Evolutionary conservation across 345 rosid species (phyloP).

Genomic region (Mercurialis annua): DNA sequence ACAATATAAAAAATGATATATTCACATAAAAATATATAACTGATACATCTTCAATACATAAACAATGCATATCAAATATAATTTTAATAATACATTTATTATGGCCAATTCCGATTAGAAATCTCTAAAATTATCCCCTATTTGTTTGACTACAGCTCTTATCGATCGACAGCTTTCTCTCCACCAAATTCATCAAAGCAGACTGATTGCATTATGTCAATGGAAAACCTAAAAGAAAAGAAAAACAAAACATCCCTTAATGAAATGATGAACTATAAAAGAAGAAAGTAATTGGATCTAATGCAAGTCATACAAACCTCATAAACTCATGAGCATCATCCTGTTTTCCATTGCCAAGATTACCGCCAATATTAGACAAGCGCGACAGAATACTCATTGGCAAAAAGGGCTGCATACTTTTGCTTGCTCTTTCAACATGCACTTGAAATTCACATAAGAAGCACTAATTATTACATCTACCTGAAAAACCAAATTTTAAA

Average conservation of each 20-base stretch:
- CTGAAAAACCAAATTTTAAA: constrained; percentile 43
- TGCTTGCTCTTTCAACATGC: constrained; percentile 74
- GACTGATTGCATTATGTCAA: constrained; percentile 92
- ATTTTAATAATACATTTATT: too few species aligned
- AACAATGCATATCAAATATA: too few species aligned
- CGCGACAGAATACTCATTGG: constrained; percentile 77
- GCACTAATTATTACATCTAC: constrained; percentile 86
- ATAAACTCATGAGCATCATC: constrained; percentile 99
- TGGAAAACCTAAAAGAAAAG: constrained; percentile 58
- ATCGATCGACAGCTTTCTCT: constrained; percentile 75
- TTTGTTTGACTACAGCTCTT: too few species aligned
- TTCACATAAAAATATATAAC: too few species aligned
- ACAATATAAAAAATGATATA: too few species aligned
- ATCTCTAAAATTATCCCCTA: too few species aligned
- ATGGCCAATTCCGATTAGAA: too few species aligned
- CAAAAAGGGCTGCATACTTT: constrained; percentile 63
- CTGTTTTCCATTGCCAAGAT: constrained; percentile 93
- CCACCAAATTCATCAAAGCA: constrained; percentile 97
- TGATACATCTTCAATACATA: too few species aligned
- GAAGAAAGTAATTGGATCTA: background rate
- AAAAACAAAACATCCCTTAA: background rate
- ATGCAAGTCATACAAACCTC: constrained; percentile 50
- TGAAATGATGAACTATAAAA: constrained; percentile 3
- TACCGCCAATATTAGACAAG: constrained; percentile 83
- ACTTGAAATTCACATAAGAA: constrained; percentile 79